phyloP scores from a whole-genome alignment of 2,329 filamentous ascomycete species.

The Tolypocladium paradoxum region DNA sequence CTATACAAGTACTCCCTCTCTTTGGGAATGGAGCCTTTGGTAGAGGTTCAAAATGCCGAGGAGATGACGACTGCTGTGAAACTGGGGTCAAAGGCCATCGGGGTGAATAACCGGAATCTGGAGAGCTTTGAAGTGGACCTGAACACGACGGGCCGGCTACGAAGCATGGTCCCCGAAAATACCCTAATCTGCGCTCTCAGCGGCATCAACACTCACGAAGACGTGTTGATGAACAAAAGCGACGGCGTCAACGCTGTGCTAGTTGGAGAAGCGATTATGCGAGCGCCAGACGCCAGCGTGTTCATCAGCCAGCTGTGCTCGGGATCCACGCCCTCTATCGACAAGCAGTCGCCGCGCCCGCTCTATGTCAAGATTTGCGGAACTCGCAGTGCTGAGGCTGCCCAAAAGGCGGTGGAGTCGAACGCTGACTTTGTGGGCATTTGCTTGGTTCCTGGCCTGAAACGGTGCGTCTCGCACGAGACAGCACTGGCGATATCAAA shows the following conservation, averaged over 20 bases:
- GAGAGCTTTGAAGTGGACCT: conserved; percentile 96
- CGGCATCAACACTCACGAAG: conserved; percentile 79
- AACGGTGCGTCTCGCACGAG: conserved; percentile 69
- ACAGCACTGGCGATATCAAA: conserved; percentile 72
- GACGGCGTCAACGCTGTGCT: conserved; percentile 89
- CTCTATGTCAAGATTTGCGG: conserved; percentile 92
- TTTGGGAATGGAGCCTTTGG: conserved; percentile 92
- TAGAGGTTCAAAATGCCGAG: conserved; percentile 89
- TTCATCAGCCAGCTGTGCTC: conserved; percentile 83
- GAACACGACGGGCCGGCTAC: conserved; percentile 77
- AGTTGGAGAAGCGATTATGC: conserved; percentile 93
- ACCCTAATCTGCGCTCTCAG: conserved; percentile 90
- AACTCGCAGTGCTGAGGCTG: conserved; percentile 72
- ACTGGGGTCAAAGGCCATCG: conserved; percentile 82
- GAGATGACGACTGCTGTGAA: conserved; percentile 86
- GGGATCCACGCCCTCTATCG: conserved; percentile 28
- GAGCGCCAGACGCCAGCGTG: conserved; percentile 65
- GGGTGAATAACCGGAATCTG: conserved; percentile 94
- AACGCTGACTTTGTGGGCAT: conserved; percentile 91
- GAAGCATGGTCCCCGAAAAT: conserved; percentile 73
- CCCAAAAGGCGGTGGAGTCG: conserved; percentile 67
- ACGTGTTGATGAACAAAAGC: conserved; percentile 77
- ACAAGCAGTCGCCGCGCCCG: conserved; percentile 24
- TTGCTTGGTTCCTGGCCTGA: conserved; percentile 73
- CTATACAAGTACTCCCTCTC: conserved; percentile 84